A percentile compares a stretch with the other conserved stretches of the same genome.
Conservation (phyloP, 1,284 basidiomycete species). For the Ceratobasidium sp. region DNA sequence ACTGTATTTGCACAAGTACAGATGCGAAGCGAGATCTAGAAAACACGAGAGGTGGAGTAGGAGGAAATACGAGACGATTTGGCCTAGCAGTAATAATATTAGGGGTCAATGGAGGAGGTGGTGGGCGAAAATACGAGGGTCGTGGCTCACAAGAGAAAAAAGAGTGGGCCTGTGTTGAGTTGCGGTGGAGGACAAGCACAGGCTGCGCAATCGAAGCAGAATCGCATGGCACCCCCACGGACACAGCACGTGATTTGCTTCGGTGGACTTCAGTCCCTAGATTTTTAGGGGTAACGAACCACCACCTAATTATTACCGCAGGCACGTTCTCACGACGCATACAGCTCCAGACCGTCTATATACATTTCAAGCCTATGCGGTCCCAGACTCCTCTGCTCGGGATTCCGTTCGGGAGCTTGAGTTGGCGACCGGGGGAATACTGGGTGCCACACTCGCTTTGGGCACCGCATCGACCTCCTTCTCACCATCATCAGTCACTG, state of each 20-base stretch:
- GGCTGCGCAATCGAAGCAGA: constrained; percentile 37
- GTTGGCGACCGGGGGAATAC: background rate
- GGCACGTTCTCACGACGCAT: constrained; percentile 4
- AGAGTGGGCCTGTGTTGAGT: constrained; percentile 43
- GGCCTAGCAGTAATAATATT: constrained; percentile 31
- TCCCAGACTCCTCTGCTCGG: background rate
- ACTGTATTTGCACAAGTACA: constrained; percentile 43
- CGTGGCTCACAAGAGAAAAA: constrained; percentile 43
- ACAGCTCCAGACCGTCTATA: background rate
- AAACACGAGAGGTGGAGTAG: constrained; percentile 36
- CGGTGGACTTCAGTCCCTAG: background rate
- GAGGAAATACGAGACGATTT: constrained; percentile 34
- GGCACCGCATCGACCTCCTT: background rate
- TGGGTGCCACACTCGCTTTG: constrained; percentile 9
- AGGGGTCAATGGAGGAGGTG: constrained; percentile 6
- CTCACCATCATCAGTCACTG: constrained; percentile 36
- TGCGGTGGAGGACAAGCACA: constrained; percentile 36
- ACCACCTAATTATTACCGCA: constrained; percentile 1
- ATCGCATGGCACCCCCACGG: constrained; percentile 23
- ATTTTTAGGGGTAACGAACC: constrained; percentile 20
- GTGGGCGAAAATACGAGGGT: constrained; percentile 17
- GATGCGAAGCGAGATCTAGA: constrained; percentile 41
- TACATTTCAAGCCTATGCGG: background rate
- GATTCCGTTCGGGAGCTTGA: background rate
- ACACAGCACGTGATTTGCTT: constrained; percentile 18